Percentiles rank a stretch among this genome's conserved stretches.
These are phyloP conservation scores for Kondoa subrosea DNA, from an alignment of 768 basidiomycete species.

Conservation along the genomic window DNA sequence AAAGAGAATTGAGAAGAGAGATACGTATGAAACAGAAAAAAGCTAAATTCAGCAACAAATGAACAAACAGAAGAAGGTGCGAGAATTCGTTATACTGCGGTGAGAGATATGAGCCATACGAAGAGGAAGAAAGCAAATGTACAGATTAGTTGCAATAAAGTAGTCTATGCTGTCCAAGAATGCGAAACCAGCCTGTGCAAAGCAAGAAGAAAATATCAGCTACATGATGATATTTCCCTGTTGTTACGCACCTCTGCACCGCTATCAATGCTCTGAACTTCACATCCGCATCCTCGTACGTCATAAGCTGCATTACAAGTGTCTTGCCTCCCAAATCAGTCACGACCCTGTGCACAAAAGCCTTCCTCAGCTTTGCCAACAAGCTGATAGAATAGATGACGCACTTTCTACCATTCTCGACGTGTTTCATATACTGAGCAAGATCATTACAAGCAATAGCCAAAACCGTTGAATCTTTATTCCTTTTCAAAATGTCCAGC, in stretches of 20 bases:
- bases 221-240: background rate
- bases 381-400: background rate
- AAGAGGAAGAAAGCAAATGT: no score
- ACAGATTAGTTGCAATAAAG: no score
- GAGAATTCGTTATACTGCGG: no score
- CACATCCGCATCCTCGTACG: conserved; percentile 63
- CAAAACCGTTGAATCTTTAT: conserved; percentile 57
- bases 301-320: conserved; percentile 50
- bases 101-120: no score
- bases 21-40: no score
- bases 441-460: conserved; percentile 81
- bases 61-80: no score
- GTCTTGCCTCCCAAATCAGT: conserved; percentile 70
- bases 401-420: conserved; percentile 80
- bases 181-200: conserved; percentile 55
- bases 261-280: conserved; percentile 80
- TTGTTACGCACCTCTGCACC: conserved; percentile 45
- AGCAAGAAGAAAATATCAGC: background rate
- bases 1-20: background rate
- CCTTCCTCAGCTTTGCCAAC: background rate
- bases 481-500: conserved; percentile 51
- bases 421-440: conserved; percentile 83
- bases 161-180: conserved; percentile 14
- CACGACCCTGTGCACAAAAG: conserved; percentile 31
- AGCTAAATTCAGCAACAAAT: no score